These are phyloP conservation scores for Thinopyrum elongatum DNA, from an alignment of 176 grass and related monocot genomes.

Conservation along the genomic window DNA sequence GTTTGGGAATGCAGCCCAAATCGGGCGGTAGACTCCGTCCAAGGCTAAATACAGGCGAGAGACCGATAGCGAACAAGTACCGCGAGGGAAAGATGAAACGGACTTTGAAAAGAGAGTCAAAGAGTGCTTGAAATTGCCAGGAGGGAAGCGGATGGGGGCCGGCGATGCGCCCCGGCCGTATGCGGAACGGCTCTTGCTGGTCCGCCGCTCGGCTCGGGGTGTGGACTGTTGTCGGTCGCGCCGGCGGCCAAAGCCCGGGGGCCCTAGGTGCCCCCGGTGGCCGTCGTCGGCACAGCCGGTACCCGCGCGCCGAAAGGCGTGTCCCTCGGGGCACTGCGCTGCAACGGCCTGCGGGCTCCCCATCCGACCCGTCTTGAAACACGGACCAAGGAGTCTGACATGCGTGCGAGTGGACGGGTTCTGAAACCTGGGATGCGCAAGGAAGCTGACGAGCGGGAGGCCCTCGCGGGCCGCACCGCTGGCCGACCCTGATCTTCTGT, in stretches of 20 bases:
- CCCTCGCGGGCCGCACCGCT: constrained; percentile 29
- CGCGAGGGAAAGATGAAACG: constrained; percentile 75
- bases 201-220: constrained; percentile 3
- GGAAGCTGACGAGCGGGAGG: constrained; percentile 25
- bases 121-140: constrained; percentile 68
- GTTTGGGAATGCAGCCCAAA: constrained; percentile 59
- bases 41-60: constrained; percentile 71
- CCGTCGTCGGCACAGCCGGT: too few species aligned
- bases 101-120: constrained; percentile 53
- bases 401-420: constrained; percentile 13
- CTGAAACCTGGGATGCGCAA: not conserved
- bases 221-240: too few species aligned
- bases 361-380: constrained; percentile 65
- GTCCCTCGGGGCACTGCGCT: too few species aligned
- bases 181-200: not conserved
- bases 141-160: constrained; percentile 69
- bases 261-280: too few species aligned
- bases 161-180: constrained; percentile 33
- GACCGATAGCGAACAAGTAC: constrained; percentile 82
- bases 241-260: too few species aligned
- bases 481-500: constrained; percentile 62
- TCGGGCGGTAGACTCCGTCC: constrained; percentile 52
- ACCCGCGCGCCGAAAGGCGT: too few species aligned
- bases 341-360: too few species aligned
- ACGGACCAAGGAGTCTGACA: constrained; percentile 84